Base-by-base conservation (phyloP, 768 basidiomycete species). In the Leccinum barrowsii region DNA sequence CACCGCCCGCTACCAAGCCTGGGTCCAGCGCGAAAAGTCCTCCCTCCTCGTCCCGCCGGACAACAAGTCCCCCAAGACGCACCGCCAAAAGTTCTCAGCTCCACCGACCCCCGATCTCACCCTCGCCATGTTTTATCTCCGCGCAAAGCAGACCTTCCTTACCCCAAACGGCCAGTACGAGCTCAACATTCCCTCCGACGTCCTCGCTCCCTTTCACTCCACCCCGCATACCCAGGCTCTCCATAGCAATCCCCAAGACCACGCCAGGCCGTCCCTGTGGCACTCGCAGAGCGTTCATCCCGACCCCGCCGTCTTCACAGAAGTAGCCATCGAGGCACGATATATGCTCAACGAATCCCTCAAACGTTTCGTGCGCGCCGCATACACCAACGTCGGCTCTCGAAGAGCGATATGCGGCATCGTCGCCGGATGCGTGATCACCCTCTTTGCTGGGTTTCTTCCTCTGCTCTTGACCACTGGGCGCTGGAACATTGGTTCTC, bases 131-230 rank as follows among this genome's bases (percentile, higher is more conserved):
- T 92, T 90, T 73, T 92, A 89, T 67, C 76, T 82, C 3, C 85
- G 89, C 37, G 90, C 90, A 10, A 90, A 90, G 63, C 83, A 89
- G 67, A 92, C 90, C 1, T 92, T 92, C 68, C 82, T 91, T 61
- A 87, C 85, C 3, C 87, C 87, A 19, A 82, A 82, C 57, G 83
- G 85, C 49, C 77, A 80, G 46, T 91, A 87, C 65, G 88, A 90
- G 61, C 84, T 91, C 64, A 81, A 86, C 60, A 80, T 91, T 24
- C 80, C 87, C 11, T 85, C 86, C 8, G 81, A 82, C 52, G 71
- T 86, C 30, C 82, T 90, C 34, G 80, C 85, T 1, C 82, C 85
- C 12, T 82, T 86, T 65, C 81, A 85, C 60, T 68, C 67, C 1
- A 63, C 76, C 6, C 74, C 78, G 22, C 71, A 73, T 12, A 71